phyloP scores from a whole-genome alignment of 345 rosid genomes.

The Boechera stricta region DNA sequence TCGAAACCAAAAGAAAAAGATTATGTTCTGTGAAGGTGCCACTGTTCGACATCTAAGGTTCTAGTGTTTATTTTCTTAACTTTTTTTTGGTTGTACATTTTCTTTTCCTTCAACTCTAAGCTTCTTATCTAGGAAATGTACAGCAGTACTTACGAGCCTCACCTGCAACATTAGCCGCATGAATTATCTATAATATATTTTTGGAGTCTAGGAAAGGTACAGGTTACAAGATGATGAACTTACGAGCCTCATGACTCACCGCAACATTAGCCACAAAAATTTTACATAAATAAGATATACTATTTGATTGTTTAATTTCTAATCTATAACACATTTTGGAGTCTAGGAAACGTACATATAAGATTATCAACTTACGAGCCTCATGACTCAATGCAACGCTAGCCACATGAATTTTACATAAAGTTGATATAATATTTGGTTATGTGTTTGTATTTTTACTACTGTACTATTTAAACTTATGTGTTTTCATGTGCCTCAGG shows the following conservation, averaged over 20 bases:
- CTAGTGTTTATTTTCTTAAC: neutral
- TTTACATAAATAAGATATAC: too few relatives aligned
- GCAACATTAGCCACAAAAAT: too few relatives aligned
- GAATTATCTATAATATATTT: neutral
- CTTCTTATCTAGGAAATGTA: too few relatives aligned
- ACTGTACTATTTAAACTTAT: neutral
- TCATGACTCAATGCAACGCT: neutral
- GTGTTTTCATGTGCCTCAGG: neutral
- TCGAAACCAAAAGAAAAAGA: neutral
- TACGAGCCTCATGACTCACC: too few relatives aligned
- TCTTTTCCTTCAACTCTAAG: too few relatives aligned
- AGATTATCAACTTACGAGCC: neutral
- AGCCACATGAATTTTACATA: neutral
- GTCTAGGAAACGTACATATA: too few relatives aligned
- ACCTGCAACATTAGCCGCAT: too few relatives aligned
- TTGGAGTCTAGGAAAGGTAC: conserved; percentile 1
- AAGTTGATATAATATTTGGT: neutral
- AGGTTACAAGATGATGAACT: neutral
- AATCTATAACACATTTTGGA: too few relatives aligned
- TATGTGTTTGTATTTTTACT: neutral
- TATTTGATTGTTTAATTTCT: too few relatives aligned
- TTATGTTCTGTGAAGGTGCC: conserved; percentile 2
- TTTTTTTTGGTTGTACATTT: too few relatives aligned
- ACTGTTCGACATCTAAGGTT: conserved; percentile 26
- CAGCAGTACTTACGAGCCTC: too few relatives aligned